Conservation (phyloP, 768 basidiomycete species). For the Saitozyma sp. region DNA sequence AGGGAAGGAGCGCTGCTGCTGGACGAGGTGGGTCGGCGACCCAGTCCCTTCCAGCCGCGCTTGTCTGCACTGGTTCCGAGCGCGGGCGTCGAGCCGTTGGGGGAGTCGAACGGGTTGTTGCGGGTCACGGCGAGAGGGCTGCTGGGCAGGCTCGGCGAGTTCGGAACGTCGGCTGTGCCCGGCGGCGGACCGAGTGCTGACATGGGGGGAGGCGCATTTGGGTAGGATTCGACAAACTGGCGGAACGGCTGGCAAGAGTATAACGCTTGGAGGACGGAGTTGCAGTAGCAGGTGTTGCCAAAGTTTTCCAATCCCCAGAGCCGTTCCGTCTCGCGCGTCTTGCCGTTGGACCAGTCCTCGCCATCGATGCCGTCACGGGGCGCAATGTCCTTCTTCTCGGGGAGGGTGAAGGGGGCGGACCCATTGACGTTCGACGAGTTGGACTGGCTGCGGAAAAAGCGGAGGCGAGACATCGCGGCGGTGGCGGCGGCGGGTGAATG, state of each 20-base stretch:
- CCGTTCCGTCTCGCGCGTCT: conserved; percentile 45
- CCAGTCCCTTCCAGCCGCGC: conserved; percentile 31
- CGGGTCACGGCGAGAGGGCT: conserved; percentile 17
- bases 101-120: conserved; percentile 33
- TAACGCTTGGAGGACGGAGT: conserved; percentile 95
- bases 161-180: conserved; percentile 27
- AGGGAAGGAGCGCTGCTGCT: conserved; percentile 9
- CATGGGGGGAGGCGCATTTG: conserved; percentile 61
- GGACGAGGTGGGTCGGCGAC: conserved; percentile 24
- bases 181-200: conserved; percentile 54
- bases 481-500: too few species aligned
- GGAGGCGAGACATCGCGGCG: too few species aligned
- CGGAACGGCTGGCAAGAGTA: conserved; percentile 95
- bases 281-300: conserved; percentile 98
- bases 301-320: conserved; percentile 95
- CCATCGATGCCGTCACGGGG: conserved; percentile 12
- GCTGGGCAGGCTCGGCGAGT: conserved; percentile 7
- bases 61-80: conserved; percentile 20
- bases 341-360: conserved; percentile 16
- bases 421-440: too few species aligned
- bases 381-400: too few species aligned
- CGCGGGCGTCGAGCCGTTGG: conserved; percentile 12
- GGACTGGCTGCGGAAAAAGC: too few species aligned
- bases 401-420: too few species aligned
- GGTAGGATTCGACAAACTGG: conserved; percentile 67